Evolutionary conservation across 2,329 filamentous ascomycete species (phyloP), one percentile per base, ranked within the genome.

Genomic region (Penicillium verrucosum): DNA sequence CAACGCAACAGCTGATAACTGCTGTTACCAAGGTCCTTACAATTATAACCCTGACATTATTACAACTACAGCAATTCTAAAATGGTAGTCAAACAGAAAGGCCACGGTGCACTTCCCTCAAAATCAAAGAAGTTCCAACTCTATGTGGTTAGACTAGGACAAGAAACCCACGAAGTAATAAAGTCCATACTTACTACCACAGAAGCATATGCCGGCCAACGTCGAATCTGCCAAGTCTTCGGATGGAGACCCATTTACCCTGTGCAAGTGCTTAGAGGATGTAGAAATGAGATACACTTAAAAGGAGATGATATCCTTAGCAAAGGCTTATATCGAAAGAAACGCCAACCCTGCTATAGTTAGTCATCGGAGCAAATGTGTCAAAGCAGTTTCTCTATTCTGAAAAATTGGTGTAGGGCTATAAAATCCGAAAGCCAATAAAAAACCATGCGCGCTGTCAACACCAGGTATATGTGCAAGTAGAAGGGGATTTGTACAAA

Each of bases 381-480:
- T 30, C 43, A 32, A 45, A 7, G 18, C 18, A 23, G 12, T 4
- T 8, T 32, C 18, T 46, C 23, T 46, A 46, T n/a, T 34, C 18
- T 3, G 21, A 46, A 34, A 34, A 16, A 5, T 5, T 5, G 18
- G 18, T 16, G 29, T 32, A 45, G 5, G 58, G 59, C 5, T 70
- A 67, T 9, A 23, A 36, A 32, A 47, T 40, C 3, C 41, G 38
- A 36, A 41, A 32, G 34, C 42, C 18, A 34, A 46, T n/a, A 43
- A 18, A 10, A 34, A 40, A 27, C n/a, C 18, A 50, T 23, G 10
- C 23, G 14, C 48, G 38, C 38, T 51, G 12, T 25, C 43, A 46
- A 46, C 29, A 51, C n/a, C 34, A 61, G 54, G 43, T 40, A 48
- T 18, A 58, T 44, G 47, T 52, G 51, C 40, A 43, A 60, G 44